These are phyloP conservation scores for Clonostachys rosea DNA, from an alignment of 2,329 filamentous ascomycete species.

Conservation along the genomic window DNA sequence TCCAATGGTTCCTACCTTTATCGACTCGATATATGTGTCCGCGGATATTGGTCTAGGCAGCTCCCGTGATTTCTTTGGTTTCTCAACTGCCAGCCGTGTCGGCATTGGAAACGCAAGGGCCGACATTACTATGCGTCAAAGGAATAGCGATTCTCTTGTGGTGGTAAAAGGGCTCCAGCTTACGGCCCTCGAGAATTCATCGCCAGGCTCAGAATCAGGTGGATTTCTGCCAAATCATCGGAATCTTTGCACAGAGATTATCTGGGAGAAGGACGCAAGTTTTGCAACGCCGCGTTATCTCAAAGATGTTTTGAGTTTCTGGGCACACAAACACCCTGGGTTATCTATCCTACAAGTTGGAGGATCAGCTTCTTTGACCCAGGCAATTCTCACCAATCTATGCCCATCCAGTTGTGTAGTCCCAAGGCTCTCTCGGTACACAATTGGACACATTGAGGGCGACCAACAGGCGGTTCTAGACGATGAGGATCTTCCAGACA, in stretches of 20 bases:
- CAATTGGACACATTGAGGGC: constrained; percentile 3
- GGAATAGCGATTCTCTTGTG: constrained; percentile 26
- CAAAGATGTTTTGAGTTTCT: constrained; percentile 17
- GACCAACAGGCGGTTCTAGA: constrained; percentile 9
- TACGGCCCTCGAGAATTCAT: constrained; percentile 21
- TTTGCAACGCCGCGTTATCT: constrained; percentile 13
- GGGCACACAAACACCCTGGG: constrained; percentile 31
- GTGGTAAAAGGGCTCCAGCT: constrained; percentile 39
- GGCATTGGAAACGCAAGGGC: constrained; percentile 32
- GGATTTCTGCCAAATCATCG: constrained; percentile 42
- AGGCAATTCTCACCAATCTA: constrained; percentile 14
- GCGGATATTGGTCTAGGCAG: constrained; percentile 8
- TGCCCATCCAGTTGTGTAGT: constrained; percentile 18
- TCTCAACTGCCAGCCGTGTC: constrained; percentile 26
- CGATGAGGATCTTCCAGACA: background rate
- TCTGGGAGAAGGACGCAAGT: constrained; percentile 35
- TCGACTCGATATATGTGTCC: constrained; percentile 41
- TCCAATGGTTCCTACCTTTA: constrained; percentile 44
- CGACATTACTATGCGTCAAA: constrained; percentile 35
- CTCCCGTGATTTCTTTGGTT: constrained; percentile 32
- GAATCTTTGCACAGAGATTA: constrained; percentile 41
- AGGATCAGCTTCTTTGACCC: constrained; percentile 4
- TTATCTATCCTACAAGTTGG: constrained; percentile 33
- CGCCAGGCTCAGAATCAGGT: constrained; percentile 8
- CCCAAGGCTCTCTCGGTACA: background rate